A percentile compares a stretch with the other conserved stretches of the same genome.
Evolutionary conservation across 495 filamentous ascomycete genomes (phyloP).

Genomic region (Staphylotrichum longicolle): DNA sequence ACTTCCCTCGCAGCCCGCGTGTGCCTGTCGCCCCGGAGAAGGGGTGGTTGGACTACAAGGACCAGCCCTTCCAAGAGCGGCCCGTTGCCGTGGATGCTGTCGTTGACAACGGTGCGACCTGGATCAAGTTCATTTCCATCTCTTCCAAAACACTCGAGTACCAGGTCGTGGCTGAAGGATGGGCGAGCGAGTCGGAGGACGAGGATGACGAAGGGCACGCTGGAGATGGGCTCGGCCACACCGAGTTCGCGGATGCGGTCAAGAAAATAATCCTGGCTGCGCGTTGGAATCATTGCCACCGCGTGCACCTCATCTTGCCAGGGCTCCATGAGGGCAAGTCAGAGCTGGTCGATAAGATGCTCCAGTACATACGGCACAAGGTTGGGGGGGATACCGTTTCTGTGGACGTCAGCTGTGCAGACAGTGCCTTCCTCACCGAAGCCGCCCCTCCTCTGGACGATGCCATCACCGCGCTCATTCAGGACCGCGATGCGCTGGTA

Average conservation of each 20-base stretch:
- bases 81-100: slow-evolving; percentile 32
- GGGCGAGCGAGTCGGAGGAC: slow-evolving; percentile 31
- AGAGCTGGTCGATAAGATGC: slow-evolving; percentile 28
- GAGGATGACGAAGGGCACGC: slow-evolving; percentile 11
- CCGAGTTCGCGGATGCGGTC: slow-evolving; percentile 32
- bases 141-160: slow-evolving; percentile 30
- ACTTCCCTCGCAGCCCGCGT: slow-evolving; percentile 32
- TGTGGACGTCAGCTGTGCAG: slow-evolving; percentile 31
- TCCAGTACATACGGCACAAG: slow-evolving; percentile 23
- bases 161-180: slow-evolving; percentile 34
- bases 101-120: slow-evolving; percentile 34
- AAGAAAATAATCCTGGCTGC: slow-evolving; percentile 32
- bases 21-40: slow-evolving; percentile 18
- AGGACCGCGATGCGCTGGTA: slow-evolving; percentile 25
- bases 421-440: slow-evolving; percentile 25
- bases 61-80: slow-evolving; percentile 31
- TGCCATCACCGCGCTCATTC: slow-evolving; percentile 27
- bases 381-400: slow-evolving; percentile 25
- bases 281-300: slow-evolving; percentile 37
- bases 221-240: slow-evolving; percentile 25
- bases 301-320: slow-evolving; percentile 30
- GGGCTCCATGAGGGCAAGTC: slow-evolving; percentile 31
- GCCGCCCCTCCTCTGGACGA: slow-evolving; percentile 21
- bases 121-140: slow-evolving; percentile 37
- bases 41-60: slow-evolving; percentile 31